phyloP scores from a whole-genome alignment of 192 early-diverging fungal genomes.

The Entomortierella beljakovae region DNA sequence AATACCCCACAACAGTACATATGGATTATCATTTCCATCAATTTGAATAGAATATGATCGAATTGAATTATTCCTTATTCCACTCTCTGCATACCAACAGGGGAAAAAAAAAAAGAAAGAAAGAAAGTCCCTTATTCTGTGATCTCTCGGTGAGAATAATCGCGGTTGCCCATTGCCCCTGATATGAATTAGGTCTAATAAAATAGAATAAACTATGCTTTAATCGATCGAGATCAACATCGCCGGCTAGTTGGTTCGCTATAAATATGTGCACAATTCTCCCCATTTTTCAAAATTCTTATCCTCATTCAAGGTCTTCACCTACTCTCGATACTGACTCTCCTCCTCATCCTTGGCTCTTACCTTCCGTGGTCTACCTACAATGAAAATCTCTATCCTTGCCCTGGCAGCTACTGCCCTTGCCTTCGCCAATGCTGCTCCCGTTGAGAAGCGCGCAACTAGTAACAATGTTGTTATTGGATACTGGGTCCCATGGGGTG shows the following conservation, averaged over 20 bases:
- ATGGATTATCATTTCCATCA: background rate
- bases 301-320: background rate
- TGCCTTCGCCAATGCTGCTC: conserved; percentile 27
- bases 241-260: background rate
- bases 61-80: conserved; percentile 13
- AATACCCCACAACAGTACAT: background rate
- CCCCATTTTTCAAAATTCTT: background rate
- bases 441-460: conserved; percentile 45
- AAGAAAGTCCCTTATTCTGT: too few relatives aligned
- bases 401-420: conserved; percentile 44
- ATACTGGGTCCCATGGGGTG: conserved; percentile 56
- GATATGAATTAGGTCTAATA: background rate
- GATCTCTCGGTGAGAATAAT: background rate
- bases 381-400: conserved; percentile 47
- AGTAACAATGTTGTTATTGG: conserved; percentile 43
- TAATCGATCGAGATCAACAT: background rate
- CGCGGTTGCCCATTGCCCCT: background rate
- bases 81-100: background rate
- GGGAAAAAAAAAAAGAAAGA: too few relatives aligned
- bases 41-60: background rate
- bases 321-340: background rate
- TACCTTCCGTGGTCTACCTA: background rate
- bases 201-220: conserved; percentile 4
- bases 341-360: background rate
- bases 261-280: conserved; percentile 18